A percentile compares a stretch with the other conserved stretches of the same genome.
These are phyloP conservation scores for Plectosphaerella cucumerina DNA, from an alignment of 2,329 filamentous ascomycete species.

Conservation along the genomic window DNA sequence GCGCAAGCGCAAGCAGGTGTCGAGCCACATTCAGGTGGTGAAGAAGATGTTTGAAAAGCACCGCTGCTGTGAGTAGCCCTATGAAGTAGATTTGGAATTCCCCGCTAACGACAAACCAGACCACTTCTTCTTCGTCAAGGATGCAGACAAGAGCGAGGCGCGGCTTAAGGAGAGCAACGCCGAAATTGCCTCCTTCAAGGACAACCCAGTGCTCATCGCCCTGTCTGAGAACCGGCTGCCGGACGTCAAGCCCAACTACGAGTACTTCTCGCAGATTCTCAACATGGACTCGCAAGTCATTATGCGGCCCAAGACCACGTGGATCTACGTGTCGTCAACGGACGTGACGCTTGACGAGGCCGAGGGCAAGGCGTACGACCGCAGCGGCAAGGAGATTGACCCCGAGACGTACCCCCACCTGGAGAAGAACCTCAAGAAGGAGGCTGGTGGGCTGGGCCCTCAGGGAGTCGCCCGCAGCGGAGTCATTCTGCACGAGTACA, in stretches of 20 bases:
- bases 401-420: slow-evolving; percentile 51
- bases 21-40: slow-evolving; percentile 67
- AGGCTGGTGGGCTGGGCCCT: slow-evolving; percentile 37
- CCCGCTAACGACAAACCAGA: slow-evolving; percentile 30
- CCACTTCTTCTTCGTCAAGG: slow-evolving; percentile 56
- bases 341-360: slow-evolving; percentile 44
- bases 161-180: slow-evolving; percentile 33
- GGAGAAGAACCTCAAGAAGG: slow-evolving; percentile 49
- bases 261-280: slow-evolving; percentile 55
- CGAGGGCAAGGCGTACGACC: slow-evolving; percentile 32
- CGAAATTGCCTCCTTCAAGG: slow-evolving; percentile 56
- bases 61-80: slow-evolving; percentile 56
- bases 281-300: slow-evolving; percentile 49
- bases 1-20: slow-evolving; percentile 60
- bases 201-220: slow-evolving; percentile 59
- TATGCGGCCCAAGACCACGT: slow-evolving; percentile 53
- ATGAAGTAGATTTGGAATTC: neutral
- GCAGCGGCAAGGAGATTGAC: slow-evolving; percentile 38
- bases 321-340: slow-evolving; percentile 54
- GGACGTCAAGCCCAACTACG: slow-evolving; percentile 56
- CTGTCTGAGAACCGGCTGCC: slow-evolving; percentile 54
- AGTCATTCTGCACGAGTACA: slow-evolving; percentile 56
- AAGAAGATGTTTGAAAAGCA: slow-evolving; percentile 63
- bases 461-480: slow-evolving; percentile 41
- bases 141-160: slow-evolving; percentile 48